These are phyloP conservation scores for Coelomomyces lativittatus DNA, from an alignment of 371 early-diverging fungal species.

Conservation along the genomic window DNA sequence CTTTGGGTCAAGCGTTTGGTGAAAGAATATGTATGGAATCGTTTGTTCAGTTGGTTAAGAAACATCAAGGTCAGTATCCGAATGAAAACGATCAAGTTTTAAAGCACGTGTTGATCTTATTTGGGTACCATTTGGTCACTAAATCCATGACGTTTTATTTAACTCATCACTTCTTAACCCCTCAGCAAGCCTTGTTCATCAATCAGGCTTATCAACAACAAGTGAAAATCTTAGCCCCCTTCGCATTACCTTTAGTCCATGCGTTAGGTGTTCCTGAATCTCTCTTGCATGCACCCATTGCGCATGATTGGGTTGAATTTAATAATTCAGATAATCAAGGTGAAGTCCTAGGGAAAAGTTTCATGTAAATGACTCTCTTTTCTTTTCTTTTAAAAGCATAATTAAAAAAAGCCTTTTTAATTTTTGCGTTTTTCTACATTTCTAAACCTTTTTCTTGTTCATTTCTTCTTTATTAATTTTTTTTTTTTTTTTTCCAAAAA, in stretches of 20 bases:
- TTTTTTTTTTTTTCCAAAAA: too few relatives aligned
- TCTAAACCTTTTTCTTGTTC: too few relatives aligned
- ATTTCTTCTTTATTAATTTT: too few relatives aligned
- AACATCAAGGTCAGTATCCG: conserved; percentile 3
- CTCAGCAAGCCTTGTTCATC: conserved; percentile 13
- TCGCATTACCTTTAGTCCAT: conserved; percentile 19
- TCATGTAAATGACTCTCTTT: not conserved
- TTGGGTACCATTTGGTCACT: conserved; percentile 20
- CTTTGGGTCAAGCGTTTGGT: conserved; percentile 35
- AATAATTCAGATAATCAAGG: conserved; percentile 42
- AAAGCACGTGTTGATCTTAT: conserved; percentile 15
- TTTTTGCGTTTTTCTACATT: too few relatives aligned
- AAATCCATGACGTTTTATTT: conserved; percentile 31
- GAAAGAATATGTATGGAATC: conserved; percentile 43
- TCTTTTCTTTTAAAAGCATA: too few relatives aligned
- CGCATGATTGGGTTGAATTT: conserved; percentile 40
- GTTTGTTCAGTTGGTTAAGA: conserved; percentile 3
- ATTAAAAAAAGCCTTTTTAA: too few relatives aligned
- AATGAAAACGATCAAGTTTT: conserved; percentile 4
- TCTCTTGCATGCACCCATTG: conserved; percentile 47
- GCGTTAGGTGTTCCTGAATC: conserved; percentile 33
- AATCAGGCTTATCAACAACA: conserved; percentile 11
- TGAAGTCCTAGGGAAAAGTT: conserved; percentile 8
- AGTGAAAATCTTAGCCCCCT: conserved; percentile 18
- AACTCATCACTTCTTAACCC: conserved; percentile 17